Base-by-base conservation (phyloP, 208 protist genomes). In the Spironucleus salmonicida region DNA sequence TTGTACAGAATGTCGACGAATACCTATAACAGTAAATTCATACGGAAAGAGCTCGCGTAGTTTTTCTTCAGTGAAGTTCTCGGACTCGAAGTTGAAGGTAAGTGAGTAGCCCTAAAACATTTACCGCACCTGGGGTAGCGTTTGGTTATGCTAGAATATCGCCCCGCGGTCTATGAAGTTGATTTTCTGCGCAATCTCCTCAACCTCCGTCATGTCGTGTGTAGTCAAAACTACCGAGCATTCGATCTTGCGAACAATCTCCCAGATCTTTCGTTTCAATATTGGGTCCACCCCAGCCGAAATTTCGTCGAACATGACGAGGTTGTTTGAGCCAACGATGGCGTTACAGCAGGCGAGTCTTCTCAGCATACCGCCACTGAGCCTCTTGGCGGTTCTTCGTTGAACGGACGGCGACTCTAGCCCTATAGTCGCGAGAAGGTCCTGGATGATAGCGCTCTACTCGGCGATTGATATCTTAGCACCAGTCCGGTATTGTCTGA, bases 181-280 rank as follows among this genome's bases (percentile, higher is more conserved):
- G n/a, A 71, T 71, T 7, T 42, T 4, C 23, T 71, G n/a, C 9
- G 64, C 64, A 7, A 71, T 29, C 40, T 71, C 64, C 7, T 2
- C 32, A 42, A 71, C 45, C 64, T 71, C 64, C 11, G 9, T 45
- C 7, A 35, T 38, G 38, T 71, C 64, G 38, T 71, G 64, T 7
- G 64, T 71, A 15, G 19, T 71, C 9, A 71, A 35, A n/a, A 71
- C n/a, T 9, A 49, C 64, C 9, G 64, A 40, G 40, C 2, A 7
- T 45, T 38, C 64, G 38, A n/a, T 26, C 38, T 42, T 38, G 26
- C 45, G 2, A 7, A 45, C 34, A 11, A 71, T 7, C 11, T 71
- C n/a, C 64, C 64, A 71, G 38, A 71, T 71, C 27, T 71, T n/a
- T 11, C 64, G n/a, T 45, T 71, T 71, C 38, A 71, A 4, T 2